phyloP scores from a whole-genome alignment of 2,329 filamentous ascomycete species.

The Diaporthe humulicola region DNA sequence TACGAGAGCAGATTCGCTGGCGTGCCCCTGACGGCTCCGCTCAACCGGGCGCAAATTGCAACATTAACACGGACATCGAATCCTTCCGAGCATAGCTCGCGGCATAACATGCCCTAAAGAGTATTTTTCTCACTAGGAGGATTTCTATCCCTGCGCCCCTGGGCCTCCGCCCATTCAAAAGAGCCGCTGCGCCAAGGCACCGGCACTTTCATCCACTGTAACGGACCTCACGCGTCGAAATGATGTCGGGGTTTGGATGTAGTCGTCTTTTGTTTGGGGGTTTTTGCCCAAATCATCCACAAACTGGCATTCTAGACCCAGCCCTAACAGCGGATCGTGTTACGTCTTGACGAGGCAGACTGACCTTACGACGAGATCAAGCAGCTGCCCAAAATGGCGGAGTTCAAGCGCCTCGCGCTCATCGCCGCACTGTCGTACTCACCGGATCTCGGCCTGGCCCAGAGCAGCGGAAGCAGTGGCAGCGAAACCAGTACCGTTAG shows the following conservation, averaged over 20 bases:
- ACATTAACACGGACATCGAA: background rate
- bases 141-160: conserved; percentile 14
- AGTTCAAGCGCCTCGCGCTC: conserved; percentile 3
- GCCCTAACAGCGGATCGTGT: conserved; percentile 25
- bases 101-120: background rate
- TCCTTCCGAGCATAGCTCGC: conserved; percentile 24
- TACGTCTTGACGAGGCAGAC: conserved; percentile 5
- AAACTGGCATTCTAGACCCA: background rate
- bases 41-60: conserved; percentile 1
- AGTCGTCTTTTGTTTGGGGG: background rate
- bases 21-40: conserved; percentile 8
- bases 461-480: conserved; percentile 7
- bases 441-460: background rate
- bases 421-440: conserved; percentile 3
- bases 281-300: conserved; percentile 8
- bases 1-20: conserved; percentile 25
- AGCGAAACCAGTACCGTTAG: background rate
- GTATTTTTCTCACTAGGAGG: conserved; percentile 27
- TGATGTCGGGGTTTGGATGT: background rate
- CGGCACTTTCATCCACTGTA: conserved; percentile 3
- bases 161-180: conserved; percentile 4
- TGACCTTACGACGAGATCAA: background rate
- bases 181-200: conserved; percentile 11
- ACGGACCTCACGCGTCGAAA: background rate
- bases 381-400: background rate